Evolutionary conservation across 2,329 filamentous ascomycete genomes (phyloP), one percentile per base, ranked within the genome.

Genomic region (Berkeleyomyces rouxiae): DNA sequence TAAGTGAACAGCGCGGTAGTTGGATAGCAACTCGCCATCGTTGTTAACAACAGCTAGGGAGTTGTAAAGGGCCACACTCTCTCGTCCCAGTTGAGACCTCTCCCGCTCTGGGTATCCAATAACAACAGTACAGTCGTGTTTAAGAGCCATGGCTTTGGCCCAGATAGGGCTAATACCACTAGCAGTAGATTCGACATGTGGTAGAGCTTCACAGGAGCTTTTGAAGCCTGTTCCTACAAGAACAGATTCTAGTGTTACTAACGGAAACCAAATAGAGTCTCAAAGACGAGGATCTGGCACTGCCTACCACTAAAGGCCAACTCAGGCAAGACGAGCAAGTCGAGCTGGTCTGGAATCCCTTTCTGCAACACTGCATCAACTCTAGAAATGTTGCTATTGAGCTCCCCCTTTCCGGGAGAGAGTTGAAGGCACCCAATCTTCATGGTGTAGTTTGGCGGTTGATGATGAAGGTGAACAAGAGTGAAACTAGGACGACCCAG

Each of bases 341-440:
- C 83, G 36, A 87, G 66, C 49, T 76, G 71, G 40, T 75, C 69
- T 1, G 75, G 72, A 33, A 74, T 71, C 3, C 78, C 75, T 59
- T 71, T 75, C 59, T 72, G 75, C 13, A 88, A 75, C 51, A 87
- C 75, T 0, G 74, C 71, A 36, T 88, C 82, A 64, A 87, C 87
- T n/a, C 79, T 78, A 66, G 79, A 80, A 49, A 91, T 76, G 67
- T 92, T 92, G 65, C 85, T 81, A 67, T 86, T 74, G 37, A 88
- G 74, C 61, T 87, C 80, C 57, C 85, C 87, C 47, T 91, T 79
- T 68, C 83, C 77, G 5, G 87, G 85, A 53, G 82, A 80, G 66
- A 90, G 89, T 71, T 91, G 86, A 6, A 90, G 74, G 64, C 84
- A 86, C 0, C 77, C 86, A 43, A 88, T 82, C 68, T 79, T 82